These are phyloP conservation scores for Penicillium sp. DNA, from an alignment of 2,329 filamentous ascomycete species.

Conservation along the genomic window DNA sequence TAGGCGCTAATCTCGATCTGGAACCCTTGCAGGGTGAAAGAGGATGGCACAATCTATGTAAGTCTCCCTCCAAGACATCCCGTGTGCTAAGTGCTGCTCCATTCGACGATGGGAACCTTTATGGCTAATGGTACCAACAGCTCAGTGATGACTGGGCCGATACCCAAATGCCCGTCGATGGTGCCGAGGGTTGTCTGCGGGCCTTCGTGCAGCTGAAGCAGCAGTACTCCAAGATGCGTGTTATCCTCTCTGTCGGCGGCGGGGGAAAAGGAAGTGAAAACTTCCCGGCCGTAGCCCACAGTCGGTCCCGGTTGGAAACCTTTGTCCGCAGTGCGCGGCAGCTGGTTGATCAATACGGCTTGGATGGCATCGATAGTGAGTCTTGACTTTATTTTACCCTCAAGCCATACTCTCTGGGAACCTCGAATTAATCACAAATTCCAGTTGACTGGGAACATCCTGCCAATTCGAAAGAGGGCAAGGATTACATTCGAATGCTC, in stretches of 20 bases:
- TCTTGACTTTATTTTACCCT: neutral
- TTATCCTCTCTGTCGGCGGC: constrained; percentile 79
- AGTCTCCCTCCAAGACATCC: constrained; percentile 40
- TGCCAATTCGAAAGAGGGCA: constrained; percentile 66
- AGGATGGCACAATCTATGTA: constrained; percentile 76
- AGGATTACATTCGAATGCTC: constrained; percentile 72
- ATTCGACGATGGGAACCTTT: neutral
- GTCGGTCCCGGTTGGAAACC: constrained; percentile 64
- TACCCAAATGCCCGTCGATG: constrained; percentile 71
- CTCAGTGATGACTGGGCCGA: constrained; percentile 81
- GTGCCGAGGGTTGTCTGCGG: constrained; percentile 70
- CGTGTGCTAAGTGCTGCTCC: too few relatives aligned
- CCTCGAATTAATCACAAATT: neutral
- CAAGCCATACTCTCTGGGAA: too few relatives aligned
- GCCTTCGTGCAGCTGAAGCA: constrained; percentile 75
- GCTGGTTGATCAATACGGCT: constrained; percentile 70
- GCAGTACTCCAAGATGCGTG: constrained; percentile 70
- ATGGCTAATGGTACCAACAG: constrained; percentile 48
- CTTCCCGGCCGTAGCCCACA: constrained; percentile 70
- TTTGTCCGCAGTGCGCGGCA: constrained; percentile 71
- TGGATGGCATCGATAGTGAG: constrained; percentile 78
- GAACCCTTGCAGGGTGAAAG: constrained; percentile 59
- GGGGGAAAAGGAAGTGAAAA: constrained; percentile 65
- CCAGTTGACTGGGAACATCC: constrained; percentile 84
- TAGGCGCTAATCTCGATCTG: constrained; percentile 29